Conservation (phyloP, 2,329 filamentous ascomycete genomes). For the Penicillium sumatraense region DNA sequence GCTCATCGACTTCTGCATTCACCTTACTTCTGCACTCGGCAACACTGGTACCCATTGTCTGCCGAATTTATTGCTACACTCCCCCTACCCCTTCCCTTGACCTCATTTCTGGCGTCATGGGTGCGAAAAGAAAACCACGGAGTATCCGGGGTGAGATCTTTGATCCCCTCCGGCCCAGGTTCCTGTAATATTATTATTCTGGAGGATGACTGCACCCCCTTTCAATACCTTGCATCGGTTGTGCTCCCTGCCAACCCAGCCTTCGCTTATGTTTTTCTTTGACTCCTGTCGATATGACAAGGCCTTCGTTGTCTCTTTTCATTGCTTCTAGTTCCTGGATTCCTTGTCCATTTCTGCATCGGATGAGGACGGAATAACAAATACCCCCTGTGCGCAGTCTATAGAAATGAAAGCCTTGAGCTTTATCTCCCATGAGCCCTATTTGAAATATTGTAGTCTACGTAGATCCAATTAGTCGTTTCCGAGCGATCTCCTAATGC, state of each 20-base stretch:
- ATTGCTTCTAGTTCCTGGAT: slow-evolving; percentile 8
- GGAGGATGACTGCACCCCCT: slow-evolving; percentile 6
- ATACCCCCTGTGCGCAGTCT: slow-evolving; percentile 28
- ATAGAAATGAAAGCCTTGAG: slow-evolving; percentile 26
- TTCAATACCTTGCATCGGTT: slow-evolving; percentile 9
- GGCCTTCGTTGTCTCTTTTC: slow-evolving; percentile 13
- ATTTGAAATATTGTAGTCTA: neutral
- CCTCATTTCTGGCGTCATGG: slow-evolving; percentile 31
- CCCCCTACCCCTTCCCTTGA: slow-evolving; percentile 15
- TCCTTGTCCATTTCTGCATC: slow-evolving; percentile 9
- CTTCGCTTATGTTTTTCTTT: slow-evolving; percentile 18
- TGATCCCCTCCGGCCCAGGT: slow-evolving; percentile 21
- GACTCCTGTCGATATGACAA: slow-evolving; percentile 13
- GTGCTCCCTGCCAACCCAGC: slow-evolving; percentile 8
- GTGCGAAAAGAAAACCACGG: slow-evolving; percentile 29
- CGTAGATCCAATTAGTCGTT: neutral
- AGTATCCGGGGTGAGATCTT: slow-evolving; percentile 15
- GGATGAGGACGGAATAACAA: slow-evolving; percentile 18
- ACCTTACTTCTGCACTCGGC: slow-evolving; percentile 13
- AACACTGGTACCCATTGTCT: neutral
- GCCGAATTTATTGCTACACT: slow-evolving; percentile 6
- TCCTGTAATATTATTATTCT: slow-evolving; percentile 45
- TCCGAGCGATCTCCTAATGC: too few relatives aligned
- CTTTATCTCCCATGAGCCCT: slow-evolving; percentile 1
- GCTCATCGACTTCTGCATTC: slow-evolving; percentile 26